Evolutionary conservation across 176 grass and related monocot genomes (phyloP), one percentile per base, ranked within the genome.

Genomic region (Puccinellia tenuiflora): DNA sequence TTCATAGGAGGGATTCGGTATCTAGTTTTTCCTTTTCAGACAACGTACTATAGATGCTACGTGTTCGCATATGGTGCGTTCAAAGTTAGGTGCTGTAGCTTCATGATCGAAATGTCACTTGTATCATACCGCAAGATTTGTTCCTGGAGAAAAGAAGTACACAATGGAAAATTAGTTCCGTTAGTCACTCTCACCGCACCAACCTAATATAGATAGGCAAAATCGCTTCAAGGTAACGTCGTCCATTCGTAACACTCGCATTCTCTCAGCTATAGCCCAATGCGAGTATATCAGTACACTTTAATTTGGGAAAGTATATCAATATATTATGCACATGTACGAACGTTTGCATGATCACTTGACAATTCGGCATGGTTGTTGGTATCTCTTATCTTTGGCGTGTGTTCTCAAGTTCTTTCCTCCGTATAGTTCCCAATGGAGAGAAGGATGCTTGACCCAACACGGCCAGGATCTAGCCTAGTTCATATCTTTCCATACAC

Each of bases 401-500:
- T 74, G 71, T 51, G 8, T 31, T 52, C 28, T 74, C 46, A 16
- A 74, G 4, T 74, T 74, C 71, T 51, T 74, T 51, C 71, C 71
- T 74, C n/a, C 51, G 71, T 48, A 33, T 8, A 20, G 33, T 74
- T 74, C 46, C 71, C 71, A 74, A 74, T 33, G 46, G 26, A 51
- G 71, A 74, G 71, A 74, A 74, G 71, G 71, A 74, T 74, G 45
- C 45, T 30, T 33, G 26, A 74, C 71, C 71, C 71, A 74, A 74
- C 71, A 45, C 45, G 17, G 63, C 16, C 3, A 35, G 31, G 62
- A 29, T 33, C n/a, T n/a, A n/a, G n/a, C n/a, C 24, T 3, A 72
- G 71, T 74, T 70, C 67, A 42, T 70, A 1, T 21, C 21, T 70
- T 70, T 70, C 67, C 67, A 24, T 42, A 11, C 67, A 42, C 67